These are phyloP conservation scores for Leptoxyphium fumago DNA, from an alignment of 2,329 filamentous ascomycete species.

Conservation along the genomic window DNA sequence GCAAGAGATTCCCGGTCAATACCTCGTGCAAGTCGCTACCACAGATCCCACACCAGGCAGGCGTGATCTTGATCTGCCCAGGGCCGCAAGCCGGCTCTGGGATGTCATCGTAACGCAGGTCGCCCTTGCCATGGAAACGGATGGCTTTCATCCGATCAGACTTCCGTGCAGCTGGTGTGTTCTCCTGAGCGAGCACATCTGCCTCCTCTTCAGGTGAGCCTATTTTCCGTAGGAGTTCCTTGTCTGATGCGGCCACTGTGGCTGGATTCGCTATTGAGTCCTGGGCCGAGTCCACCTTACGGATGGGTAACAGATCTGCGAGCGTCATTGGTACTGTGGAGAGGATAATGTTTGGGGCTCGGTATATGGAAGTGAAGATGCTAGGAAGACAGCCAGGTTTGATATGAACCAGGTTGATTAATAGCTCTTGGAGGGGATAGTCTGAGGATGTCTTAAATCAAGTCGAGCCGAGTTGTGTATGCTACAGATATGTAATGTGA, in stretches of 20 bases:
- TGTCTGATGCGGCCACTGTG: not conserved
- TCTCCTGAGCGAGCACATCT: not conserved
- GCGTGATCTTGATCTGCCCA: constrained; percentile 23
- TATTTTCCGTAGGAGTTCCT: not conserved
- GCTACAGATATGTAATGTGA: too few relatives aligned
- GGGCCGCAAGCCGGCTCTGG: constrained; percentile 18
- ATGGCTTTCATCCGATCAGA: constrained; percentile 20
- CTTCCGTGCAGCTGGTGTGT: not conserved
- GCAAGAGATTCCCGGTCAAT: not conserved
- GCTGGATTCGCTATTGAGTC: not conserved
- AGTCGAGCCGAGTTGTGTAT: too few relatives aligned
- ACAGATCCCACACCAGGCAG: constrained; percentile 23
- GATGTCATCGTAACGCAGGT: constrained; percentile 21
- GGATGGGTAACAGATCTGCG: not conserved
- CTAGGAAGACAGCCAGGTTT: too few relatives aligned
- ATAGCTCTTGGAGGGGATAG: too few relatives aligned
- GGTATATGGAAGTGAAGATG: too few relatives aligned
- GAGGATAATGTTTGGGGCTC: too few relatives aligned
- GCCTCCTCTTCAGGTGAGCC: not conserved
- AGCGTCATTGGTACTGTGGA: too few relatives aligned
- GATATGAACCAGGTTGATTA: too few relatives aligned
- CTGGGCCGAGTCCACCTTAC: not conserved
- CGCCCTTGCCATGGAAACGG: constrained; percentile 24
- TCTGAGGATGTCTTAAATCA: too few relatives aligned
- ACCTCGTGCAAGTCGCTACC: constrained; percentile 3